Conservation (phyloP, 176 grass and related monocot genomes). For the Rhynchospora pubera region DNA sequence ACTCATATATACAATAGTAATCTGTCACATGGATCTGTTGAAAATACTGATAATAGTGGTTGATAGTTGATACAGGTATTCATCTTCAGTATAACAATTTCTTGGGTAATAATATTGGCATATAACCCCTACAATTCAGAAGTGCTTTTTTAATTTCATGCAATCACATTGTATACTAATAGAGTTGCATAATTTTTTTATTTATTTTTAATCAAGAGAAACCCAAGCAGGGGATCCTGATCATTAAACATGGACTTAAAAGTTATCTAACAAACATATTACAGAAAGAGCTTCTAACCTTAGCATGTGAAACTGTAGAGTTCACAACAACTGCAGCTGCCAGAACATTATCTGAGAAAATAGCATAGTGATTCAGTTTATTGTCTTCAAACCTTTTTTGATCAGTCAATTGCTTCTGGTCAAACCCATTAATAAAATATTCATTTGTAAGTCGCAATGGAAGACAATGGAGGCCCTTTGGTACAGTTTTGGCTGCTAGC, state of each 20-base stretch:
- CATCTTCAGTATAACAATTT: neutral
- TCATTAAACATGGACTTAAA: too few species aligned
- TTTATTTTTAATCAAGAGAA: too few species aligned
- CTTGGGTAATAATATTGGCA: neutral
- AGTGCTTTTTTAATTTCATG: neutral
- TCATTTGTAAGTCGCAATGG: slow-evolving; percentile 69
- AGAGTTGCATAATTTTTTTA: too few species aligned
- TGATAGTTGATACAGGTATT: neutral
- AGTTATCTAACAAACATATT: neutral
- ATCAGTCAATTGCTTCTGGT: slow-evolving; percentile 37
- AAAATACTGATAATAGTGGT: neutral
- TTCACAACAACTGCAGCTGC: slow-evolving; percentile 84
- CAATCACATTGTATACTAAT: neutral
- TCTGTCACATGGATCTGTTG: neutral
- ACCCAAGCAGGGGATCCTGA: too few species aligned
- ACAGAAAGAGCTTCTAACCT: slow-evolving; percentile 32
- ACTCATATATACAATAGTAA: neutral
- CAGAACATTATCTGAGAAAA: slow-evolving; percentile 94
- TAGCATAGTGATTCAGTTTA: slow-evolving; percentile 77
- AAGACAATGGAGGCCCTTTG: slow-evolving; percentile 87
- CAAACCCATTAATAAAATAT: slow-evolving; percentile 47
- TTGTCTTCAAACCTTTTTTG: slow-evolving; percentile 73
- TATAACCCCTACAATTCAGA: neutral
- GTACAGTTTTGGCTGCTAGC: slow-evolving; percentile 72
- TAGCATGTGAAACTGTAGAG: slow-evolving; percentile 73